Base-by-base conservation (phyloP, 441 rosid species). In the Aleurites moluccanus region DNA sequence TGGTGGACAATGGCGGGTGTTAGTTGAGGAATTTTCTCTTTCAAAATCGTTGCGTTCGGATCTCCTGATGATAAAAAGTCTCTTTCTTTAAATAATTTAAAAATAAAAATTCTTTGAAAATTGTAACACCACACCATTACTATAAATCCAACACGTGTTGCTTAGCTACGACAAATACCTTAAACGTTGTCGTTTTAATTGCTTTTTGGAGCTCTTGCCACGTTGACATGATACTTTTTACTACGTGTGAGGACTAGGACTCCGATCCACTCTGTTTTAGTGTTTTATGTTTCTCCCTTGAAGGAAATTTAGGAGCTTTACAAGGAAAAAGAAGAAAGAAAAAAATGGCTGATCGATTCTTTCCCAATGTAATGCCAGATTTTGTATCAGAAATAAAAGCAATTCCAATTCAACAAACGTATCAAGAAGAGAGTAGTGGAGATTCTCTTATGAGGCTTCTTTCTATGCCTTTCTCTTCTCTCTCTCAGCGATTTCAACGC, bases 331-430 rank as follows among this genome's bases (percentile, higher is more conserved):
- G 52, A 10, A 49, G 52, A 49, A 49, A 1, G 45, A 50, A 33
- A 42, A 70, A 40, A 69, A 88, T 92, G 97, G 85, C 83, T 52
- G 93, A 89, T 76, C 88, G 92, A 13, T 90, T 83, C 84, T 88
- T 92, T 78, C 85, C 88, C 52, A 89, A 90, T 35, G 52, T 71
- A 52, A 84, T 90, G 87, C 93, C 94, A 3, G 86, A 79, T 68
- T 86, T 83, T 42, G 85, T 81, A 14, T 59, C 72, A 38, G 64
- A 60, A 83, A 73, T 70, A 35, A 55, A 77, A 10, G 40, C 55
- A 77, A 40, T 64, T n/a, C 15, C 25, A 62, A 7, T 77, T 55
- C 53, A 28, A 38, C 44, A 59, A 38, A 8, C 33, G 11, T 6
- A 30, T 9, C 27, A 35, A 4, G 35, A 73, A 16, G 27, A 6